Conservation (phyloP, 495 filamentous ascomycete genomes). For the Mycothermus thermophilus region DNA sequence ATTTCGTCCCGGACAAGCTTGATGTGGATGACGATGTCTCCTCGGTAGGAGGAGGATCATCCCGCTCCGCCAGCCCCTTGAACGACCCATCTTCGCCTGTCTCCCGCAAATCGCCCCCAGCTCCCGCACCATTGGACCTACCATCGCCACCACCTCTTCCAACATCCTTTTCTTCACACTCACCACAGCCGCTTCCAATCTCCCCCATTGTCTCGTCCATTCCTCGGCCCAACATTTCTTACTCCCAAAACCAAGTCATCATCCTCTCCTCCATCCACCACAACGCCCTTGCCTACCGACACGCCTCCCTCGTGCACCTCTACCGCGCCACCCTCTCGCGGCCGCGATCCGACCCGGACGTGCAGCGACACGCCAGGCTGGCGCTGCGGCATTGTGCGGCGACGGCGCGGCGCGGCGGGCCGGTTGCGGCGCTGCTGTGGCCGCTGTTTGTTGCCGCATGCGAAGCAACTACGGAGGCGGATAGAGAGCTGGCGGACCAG, state of each 20-base stretch:
- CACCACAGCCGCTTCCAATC: no score
- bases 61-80: background rate
- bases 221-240: slow-evolving; percentile 15
- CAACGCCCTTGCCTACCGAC: slow-evolving; percentile 49
- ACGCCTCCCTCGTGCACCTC: slow-evolving; percentile 46
- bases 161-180: background rate
- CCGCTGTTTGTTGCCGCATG: slow-evolving; percentile 46
- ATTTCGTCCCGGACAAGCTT: slow-evolving; percentile 9
- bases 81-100: background rate
- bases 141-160: no score
- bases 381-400: slow-evolving; percentile 38
- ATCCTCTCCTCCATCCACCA: slow-evolving; percentile 40
- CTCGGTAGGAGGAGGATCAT: background rate
- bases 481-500: slow-evolving; percentile 29
- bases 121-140: no score
- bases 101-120: background rate
- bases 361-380: slow-evolving; percentile 38
- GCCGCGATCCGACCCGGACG: slow-evolving; percentile 28
- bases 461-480: slow-evolving; percentile 33
- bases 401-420: slow-evolving; percentile 38
- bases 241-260: no score
- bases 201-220: background rate
- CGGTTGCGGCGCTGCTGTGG: slow-evolving; percentile 48
- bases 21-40: background rate
- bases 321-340: slow-evolving; percentile 40